phyloP scores from a whole-genome alignment of 1,139 yeast genomes.

The Lodderomyces metapsilosis region DNA sequence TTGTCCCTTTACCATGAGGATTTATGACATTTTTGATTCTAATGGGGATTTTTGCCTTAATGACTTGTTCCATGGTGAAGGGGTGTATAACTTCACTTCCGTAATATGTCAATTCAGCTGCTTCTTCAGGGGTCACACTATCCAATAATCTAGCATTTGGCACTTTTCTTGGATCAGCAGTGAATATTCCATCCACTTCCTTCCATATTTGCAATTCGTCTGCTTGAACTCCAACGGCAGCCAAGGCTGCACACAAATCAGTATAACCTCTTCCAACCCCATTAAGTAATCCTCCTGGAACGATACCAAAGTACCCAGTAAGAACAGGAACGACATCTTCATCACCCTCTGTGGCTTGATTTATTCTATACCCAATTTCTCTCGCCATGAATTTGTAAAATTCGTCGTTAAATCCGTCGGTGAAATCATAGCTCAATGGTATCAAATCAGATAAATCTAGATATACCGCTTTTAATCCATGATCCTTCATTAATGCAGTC shows the following conservation, averaged over 20 bases:
- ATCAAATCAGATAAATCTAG: constrained; percentile 76
- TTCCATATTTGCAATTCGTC: constrained; percentile 98
- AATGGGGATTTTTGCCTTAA: constrained; percentile 92
- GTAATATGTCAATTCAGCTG: constrained; percentile 94
- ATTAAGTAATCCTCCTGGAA: constrained; percentile 90
- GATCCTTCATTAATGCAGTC: constrained; percentile 80
- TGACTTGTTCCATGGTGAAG: constrained; percentile 98
- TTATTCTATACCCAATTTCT: constrained; percentile 56
- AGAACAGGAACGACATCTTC: constrained; percentile 74
- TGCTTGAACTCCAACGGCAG: constrained; percentile 90
- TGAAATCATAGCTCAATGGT: constrained; percentile 55
- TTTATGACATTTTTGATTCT: constrained; percentile 94
- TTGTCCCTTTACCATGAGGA: constrained; percentile 87
- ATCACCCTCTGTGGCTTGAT: constrained; percentile 30
- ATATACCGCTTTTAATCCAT: constrained; percentile 72
- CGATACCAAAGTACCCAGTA: constrained; percentile 92
- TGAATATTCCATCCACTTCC: constrained; percentile 97
- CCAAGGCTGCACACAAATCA: constrained; percentile 93
- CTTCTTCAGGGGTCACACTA: constrained; percentile 96
- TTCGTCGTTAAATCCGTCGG: constrained; percentile 57
- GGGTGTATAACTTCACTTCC: constrained; percentile 99
- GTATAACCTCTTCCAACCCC: constrained; percentile 98
- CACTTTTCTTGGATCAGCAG: constrained; percentile 97
- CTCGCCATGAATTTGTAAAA: constrained; percentile 67
- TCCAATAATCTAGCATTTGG: constrained; percentile 81